Evolutionary conservation across 2,329 filamentous ascomycete species (phyloP).

Genomic region (Pestalotiopsis sp.): DNA sequence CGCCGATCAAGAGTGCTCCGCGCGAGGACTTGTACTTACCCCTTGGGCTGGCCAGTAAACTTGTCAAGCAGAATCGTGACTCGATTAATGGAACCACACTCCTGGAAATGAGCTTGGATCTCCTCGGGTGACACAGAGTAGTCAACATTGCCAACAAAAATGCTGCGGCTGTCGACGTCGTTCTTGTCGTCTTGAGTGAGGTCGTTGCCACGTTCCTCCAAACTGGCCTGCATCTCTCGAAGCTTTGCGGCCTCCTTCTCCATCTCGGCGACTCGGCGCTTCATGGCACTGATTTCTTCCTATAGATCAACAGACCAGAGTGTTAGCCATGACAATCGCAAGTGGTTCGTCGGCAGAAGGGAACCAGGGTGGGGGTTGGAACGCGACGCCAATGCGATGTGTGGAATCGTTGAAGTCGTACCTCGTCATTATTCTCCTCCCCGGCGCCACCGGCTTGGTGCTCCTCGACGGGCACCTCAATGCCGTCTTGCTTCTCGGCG

Average conservation of each 20-base stretch:
- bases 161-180: conserved; percentile 91
- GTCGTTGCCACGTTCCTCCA: conserved; percentile 84
- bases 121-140: conserved; percentile 97
- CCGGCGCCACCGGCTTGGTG: conserved; percentile 32
- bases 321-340: conserved; percentile 26
- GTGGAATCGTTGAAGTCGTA: conserved; percentile 32
- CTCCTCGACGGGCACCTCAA: conserved; percentile 32
- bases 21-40: conserved; percentile 60
- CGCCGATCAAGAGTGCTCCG: conserved; percentile 6
- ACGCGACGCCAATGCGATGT: conserved; percentile 17
- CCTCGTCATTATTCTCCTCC: conserved; percentile 51
- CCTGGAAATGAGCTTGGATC: conserved; percentile 98
- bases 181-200: conserved; percentile 85
- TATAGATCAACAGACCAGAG: conserved; percentile 29
- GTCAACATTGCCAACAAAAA: conserved; percentile 98
- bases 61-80: conserved; percentile 98
- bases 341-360: conserved; percentile 16
- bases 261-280: conserved; percentile 85
- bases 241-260: conserved; percentile 86
- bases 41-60: conserved; percentile 98
- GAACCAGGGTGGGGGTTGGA: conserved; percentile 17
- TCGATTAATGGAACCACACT: conserved; percentile 94
- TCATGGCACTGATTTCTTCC: conserved; percentile 88
- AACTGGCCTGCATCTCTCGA: conserved; percentile 81
- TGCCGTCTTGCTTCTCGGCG: conserved; percentile 29